Evolutionary conservation across 208 protist genomes (phyloP).

Genomic region (Leishmania turanica): DNA sequence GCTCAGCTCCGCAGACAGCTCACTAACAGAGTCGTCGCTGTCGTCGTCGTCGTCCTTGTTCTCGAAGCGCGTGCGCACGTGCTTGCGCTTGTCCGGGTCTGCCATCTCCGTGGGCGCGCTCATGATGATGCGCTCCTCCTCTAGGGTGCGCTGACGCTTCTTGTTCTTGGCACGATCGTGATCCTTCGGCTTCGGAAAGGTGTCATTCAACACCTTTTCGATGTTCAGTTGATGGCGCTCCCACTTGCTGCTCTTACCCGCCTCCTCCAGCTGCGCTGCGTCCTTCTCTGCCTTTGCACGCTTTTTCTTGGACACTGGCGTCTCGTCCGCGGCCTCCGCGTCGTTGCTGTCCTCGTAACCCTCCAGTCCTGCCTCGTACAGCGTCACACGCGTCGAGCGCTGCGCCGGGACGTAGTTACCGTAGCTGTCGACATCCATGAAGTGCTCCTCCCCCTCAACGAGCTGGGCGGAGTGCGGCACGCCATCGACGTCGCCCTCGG

Average conservation of each 20-base stretch:
- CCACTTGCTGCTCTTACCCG: slow-evolving; percentile 66
- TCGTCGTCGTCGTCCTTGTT: slow-evolving; percentile 42
- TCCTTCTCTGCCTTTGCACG: slow-evolving; percentile 43
- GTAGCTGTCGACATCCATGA: slow-evolving; percentile 91
- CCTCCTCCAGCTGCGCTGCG: slow-evolving; percentile 32
- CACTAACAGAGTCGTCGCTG: slow-evolving; percentile 36
- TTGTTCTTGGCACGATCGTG: slow-evolving; percentile 31
- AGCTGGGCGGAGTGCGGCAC: slow-evolving; percentile 57
- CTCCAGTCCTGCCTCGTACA: slow-evolving; percentile 74
- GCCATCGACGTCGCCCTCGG: slow-evolving; percentile 17
- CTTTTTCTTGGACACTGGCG: slow-evolving; percentile 46
- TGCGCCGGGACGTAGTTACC: slow-evolving; percentile 79
- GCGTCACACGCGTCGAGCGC: slow-evolving; percentile 68
- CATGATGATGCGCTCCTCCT: slow-evolving; percentile 85
- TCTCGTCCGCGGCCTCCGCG: slow-evolving; percentile 32
- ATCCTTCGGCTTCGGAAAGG: slow-evolving; percentile 77
- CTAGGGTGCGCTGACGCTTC: slow-evolving; percentile 53
- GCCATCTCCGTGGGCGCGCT: slow-evolving; percentile 39
- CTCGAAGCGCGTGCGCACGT: slow-evolving; percentile 51
- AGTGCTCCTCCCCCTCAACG: slow-evolving; percentile 77
- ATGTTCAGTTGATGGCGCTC: slow-evolving; percentile 84
- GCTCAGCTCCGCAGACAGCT: slow-evolving; percentile 39
- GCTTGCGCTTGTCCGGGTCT: slow-evolving; percentile 43
- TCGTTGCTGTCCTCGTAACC: slow-evolving; percentile 37
- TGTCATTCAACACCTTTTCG: slow-evolving; percentile 81